Evolutionary conservation across 2,329 filamentous ascomycete species (phyloP).

Genomic region (Monosporascus sp.): DNA sequence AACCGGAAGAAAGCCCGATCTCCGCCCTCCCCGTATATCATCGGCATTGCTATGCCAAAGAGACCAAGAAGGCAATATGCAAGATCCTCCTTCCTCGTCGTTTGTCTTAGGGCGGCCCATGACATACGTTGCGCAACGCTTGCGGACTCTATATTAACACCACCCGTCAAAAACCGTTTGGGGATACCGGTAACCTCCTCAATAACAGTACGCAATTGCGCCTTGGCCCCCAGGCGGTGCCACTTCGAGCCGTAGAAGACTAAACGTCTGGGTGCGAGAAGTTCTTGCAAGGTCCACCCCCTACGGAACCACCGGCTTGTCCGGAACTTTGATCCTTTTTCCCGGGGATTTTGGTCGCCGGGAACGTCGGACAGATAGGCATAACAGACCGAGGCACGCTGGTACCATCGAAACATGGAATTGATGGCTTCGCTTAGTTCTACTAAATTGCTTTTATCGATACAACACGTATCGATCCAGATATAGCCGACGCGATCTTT

Average conservation of each 20-base stretch:
- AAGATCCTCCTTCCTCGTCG: neutral
- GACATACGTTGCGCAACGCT: neutral
- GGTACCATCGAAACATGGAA: neutral
- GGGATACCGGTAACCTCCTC: neutral
- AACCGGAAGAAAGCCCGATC: neutral
- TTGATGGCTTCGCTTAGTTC: neutral
- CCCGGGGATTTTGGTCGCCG: neutral
- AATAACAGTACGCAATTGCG: neutral
- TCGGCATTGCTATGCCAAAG: neutral
- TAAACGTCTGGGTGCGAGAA: neutral
- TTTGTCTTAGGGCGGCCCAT: neutral
- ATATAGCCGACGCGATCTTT: neutral
- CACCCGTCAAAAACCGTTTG: neutral
- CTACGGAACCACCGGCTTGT: neutral
- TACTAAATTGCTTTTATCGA: neutral
- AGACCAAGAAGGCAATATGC: neutral
- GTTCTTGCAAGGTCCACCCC: neutral
- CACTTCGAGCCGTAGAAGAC: neutral
- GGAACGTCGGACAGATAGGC: neutral
- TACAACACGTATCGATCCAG: neutral
- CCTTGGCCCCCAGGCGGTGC: neutral
- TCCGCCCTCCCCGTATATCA: neutral
- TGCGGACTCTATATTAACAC: neutral
- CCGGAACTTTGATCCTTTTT: neutral
- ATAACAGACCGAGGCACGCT: neutral